phyloP scores from a whole-genome alignment of 306 rosid genomes.

The Leucaena leucocephala region DNA sequence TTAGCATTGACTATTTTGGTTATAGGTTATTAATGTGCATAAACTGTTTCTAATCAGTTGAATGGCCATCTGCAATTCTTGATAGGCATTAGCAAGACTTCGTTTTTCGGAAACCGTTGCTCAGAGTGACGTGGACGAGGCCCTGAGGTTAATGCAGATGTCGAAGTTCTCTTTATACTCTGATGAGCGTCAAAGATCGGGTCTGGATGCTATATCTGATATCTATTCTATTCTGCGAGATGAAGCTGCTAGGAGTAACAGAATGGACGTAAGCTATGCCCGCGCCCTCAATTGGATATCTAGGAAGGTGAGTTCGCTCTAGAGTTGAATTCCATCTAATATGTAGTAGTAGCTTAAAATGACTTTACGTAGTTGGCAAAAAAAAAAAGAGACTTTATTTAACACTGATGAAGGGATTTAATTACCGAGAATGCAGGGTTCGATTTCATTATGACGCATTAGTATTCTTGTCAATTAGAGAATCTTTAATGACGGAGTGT shows the following conservation, averaged over 20 bases:
- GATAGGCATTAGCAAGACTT: constrained; percentile 92
- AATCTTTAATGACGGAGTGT: background rate
- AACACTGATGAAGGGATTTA: background rate
- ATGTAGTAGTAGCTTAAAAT: background rate
- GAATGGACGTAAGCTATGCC: constrained; percentile 86
- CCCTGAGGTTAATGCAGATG: constrained; percentile 97
- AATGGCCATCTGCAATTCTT: constrained; percentile 28
- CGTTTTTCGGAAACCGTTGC: constrained; percentile 86
- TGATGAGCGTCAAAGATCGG: constrained; percentile 91
- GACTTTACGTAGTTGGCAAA: background rate
- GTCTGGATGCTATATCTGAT: constrained; percentile 93
- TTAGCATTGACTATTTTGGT: constrained; percentile 15
- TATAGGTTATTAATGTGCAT: constrained; percentile 1
- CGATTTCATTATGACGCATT: background rate
- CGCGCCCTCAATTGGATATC: constrained; percentile 95
- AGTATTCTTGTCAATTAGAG: background rate
- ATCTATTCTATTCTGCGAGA: constrained; percentile 93
- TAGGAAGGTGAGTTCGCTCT: constrained; percentile 68
- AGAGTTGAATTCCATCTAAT: constrained; percentile 29
- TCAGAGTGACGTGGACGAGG: constrained; percentile 98
- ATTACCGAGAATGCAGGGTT: background rate
- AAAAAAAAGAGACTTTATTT: background rate
- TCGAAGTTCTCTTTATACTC: constrained; percentile 95
- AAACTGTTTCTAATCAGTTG: constrained; percentile 3
- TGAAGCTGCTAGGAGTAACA: constrained; percentile 78